Conservation (phyloP, 192 early-diverging fungal species). For the Thamnidium elegans region DNA sequence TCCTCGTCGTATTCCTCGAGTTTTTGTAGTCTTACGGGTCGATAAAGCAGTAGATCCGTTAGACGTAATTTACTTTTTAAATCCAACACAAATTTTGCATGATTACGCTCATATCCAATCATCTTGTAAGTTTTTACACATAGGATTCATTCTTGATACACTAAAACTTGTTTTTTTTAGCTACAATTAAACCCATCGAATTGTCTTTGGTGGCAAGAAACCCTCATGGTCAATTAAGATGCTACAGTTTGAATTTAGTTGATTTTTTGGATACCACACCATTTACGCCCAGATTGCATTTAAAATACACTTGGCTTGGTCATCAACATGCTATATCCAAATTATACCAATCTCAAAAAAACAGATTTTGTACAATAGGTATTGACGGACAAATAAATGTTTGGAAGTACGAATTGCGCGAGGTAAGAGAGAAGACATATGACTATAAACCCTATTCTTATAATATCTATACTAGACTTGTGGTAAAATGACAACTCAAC, state of each 20-base stretch:
- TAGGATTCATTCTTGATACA: neutral
- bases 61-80: slow-evolving; percentile 60
- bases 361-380: slow-evolving; percentile 47
- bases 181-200: slow-evolving; percentile 51
- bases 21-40: slow-evolving; percentile 63
- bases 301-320: slow-evolving; percentile 67
- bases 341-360: slow-evolving; percentile 44
- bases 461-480: slow-evolving; percentile 9
- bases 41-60: slow-evolving; percentile 48
- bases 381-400: slow-evolving; percentile 52
- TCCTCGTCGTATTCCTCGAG: slow-evolving; percentile 64
- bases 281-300: slow-evolving; percentile 51
- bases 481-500: slow-evolving; percentile 18
- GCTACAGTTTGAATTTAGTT: slow-evolving; percentile 71
- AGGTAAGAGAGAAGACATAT: slow-evolving; percentile 38
- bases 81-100: slow-evolving; percentile 35
- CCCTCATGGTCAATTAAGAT: slow-evolving; percentile 58
- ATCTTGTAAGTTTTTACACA: slow-evolving; percentile 31
- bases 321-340: slow-evolving; percentile 50
- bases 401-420: slow-evolving; percentile 48
- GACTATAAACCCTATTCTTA: neutral
- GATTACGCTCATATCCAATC: slow-evolving; percentile 37
- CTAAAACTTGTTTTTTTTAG: slow-evolving; percentile 12
- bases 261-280: slow-evolving; percentile 70
- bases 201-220: slow-evolving; percentile 59